These are phyloP conservation scores for Nymphaea colorata DNA, from an alignment of 164 flowering plant genomes.

Conservation along the genomic window DNA sequence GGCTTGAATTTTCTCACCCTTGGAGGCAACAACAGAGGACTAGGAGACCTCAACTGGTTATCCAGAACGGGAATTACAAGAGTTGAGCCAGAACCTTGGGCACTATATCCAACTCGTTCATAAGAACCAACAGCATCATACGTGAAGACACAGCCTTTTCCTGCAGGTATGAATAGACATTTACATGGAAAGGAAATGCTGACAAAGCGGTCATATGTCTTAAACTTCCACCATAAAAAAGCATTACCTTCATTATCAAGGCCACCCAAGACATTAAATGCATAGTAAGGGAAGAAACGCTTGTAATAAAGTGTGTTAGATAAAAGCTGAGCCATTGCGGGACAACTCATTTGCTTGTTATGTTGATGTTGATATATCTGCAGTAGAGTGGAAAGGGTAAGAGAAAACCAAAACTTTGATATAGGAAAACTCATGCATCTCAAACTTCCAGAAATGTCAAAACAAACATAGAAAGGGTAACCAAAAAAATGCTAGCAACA, in stretches of 20 bases:
- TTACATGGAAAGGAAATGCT: neutral
- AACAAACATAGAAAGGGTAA: neutral
- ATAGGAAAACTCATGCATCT: neutral
- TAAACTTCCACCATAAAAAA: neutral
- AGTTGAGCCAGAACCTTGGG: constrained; percentile 94
- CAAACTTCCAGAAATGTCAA: neutral
- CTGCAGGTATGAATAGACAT: constrained; percentile 17
- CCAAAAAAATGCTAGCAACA: too few species aligned
- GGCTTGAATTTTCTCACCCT: constrained; percentile 23
- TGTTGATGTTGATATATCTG: constrained; percentile 95
- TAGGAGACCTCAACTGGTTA: constrained; percentile 93
- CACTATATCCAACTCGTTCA: constrained; percentile 89
- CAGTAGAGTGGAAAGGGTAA: neutral
- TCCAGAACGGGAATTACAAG: constrained; percentile 92
- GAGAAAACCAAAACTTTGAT: neutral
- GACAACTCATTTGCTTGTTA: constrained; percentile 98
- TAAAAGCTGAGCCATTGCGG: constrained; percentile 94
- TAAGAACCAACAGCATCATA: constrained; percentile 99
- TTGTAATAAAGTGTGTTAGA: constrained; percentile 97
- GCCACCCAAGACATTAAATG: constrained; percentile 94
- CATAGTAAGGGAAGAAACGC: constrained; percentile 92
- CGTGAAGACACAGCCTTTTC: constrained; percentile 96
- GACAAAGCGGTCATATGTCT: neutral
- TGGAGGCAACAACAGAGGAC: constrained; percentile 85
- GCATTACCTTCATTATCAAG: constrained; percentile 70